Conservation (phyloP, 164 flowering plant genomes). For the Taxillus chinensis region DNA sequence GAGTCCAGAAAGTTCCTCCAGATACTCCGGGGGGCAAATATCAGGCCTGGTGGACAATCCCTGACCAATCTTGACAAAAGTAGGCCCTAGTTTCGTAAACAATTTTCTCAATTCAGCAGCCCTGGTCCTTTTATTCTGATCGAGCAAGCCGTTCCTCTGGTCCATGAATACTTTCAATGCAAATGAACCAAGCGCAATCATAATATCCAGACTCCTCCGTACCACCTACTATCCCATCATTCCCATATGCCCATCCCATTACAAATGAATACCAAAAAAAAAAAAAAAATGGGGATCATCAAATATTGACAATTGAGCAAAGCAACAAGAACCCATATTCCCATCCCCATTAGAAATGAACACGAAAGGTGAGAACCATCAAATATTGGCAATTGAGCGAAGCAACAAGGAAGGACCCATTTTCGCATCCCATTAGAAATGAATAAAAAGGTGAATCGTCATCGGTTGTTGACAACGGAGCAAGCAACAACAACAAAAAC, state of each 20-base stretch:
- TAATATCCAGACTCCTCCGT: constrained; percentile 52
- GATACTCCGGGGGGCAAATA: constrained; percentile 88
- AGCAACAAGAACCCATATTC: too few relatives aligned
- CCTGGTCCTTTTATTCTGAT: constrained; percentile 47
- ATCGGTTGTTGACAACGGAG: too few relatives aligned
- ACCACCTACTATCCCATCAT: constrained; percentile 26
- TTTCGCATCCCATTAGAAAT: too few relatives aligned
- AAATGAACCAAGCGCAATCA: constrained; percentile 53
- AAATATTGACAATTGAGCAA: too few relatives aligned
- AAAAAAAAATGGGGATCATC: neutral
- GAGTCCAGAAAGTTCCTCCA: constrained; percentile 82
- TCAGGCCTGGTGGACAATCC: constrained; percentile 95
- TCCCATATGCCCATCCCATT: too few relatives aligned
- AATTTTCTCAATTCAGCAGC: constrained; percentile 52
- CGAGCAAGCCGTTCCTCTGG: constrained; percentile 48
- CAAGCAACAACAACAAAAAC: too few relatives aligned
- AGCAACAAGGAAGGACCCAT: too few relatives aligned
- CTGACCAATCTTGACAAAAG: constrained; percentile 94
- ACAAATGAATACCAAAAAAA: too few relatives aligned
- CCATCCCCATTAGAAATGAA: neutral
- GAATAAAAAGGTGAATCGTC: too few relatives aligned
- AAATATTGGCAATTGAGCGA: neutral
- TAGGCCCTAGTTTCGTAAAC: constrained; percentile 77
- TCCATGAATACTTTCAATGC: constrained; percentile 55
- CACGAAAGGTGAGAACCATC: neutral